These are phyloP conservation scores for Millerago galiae DNA, from an alignment of 805 yeast species.

Conservation along the genomic window DNA sequence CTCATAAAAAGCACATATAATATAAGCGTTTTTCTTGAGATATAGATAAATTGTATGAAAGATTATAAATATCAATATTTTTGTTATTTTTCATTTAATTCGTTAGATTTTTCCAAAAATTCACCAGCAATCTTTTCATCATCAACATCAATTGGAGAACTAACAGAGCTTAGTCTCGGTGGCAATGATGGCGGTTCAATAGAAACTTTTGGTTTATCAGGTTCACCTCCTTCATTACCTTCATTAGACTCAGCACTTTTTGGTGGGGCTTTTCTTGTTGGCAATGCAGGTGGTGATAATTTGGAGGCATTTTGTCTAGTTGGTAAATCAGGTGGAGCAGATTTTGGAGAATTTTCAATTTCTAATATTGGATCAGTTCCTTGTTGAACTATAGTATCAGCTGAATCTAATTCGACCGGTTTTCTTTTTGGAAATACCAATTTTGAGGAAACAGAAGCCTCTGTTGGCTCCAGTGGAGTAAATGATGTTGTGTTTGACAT, in stretches of 20 bases:
- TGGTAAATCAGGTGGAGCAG: conserved; percentile 3
- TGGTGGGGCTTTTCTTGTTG: conserved; percentile 7
- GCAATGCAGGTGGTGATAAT: background rate
- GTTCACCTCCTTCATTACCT: background rate
- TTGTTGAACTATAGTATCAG: background rate
- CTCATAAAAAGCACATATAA: too few relatives aligned
- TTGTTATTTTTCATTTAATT: background rate
- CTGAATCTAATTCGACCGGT: conserved; percentile 9
- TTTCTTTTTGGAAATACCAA: conserved; percentile 13
- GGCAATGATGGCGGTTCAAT: background rate
- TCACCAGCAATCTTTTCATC: background rate
- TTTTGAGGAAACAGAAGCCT: conserved; percentile 9
- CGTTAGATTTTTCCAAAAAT: background rate
- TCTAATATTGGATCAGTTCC: background rate
- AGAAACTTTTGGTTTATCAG: background rate
- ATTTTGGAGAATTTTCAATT: background rate
- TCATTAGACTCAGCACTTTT: background rate
- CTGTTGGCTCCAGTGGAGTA: background rate
- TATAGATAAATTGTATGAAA: too few relatives aligned
- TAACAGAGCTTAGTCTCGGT: background rate
- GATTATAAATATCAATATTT: too few relatives aligned
- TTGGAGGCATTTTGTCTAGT: background rate
- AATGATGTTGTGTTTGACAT: background rate
- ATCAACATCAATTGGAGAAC: background rate
- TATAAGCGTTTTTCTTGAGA: too few relatives aligned